Conservation (phyloP, 345 rosid genomes). For the Chamaenerion angustifolium region DNA sequence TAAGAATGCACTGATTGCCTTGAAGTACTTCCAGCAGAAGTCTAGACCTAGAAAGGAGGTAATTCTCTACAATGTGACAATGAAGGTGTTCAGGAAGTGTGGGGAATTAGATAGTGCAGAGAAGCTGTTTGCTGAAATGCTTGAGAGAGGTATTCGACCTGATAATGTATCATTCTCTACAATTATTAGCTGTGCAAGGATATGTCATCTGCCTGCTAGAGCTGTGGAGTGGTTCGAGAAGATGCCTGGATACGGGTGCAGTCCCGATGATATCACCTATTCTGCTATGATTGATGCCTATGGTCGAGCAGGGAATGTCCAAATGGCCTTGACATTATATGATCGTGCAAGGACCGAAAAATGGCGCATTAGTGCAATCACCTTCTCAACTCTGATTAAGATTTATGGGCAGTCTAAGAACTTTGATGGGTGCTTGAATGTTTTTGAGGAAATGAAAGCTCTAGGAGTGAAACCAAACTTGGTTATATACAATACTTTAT, state of each 20-base stretch:
- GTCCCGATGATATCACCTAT: conserved; percentile 56
- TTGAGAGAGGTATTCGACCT: conserved; percentile 48
- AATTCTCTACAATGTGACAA: conserved; percentile 64
- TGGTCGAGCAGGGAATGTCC: conserved; percentile 60
- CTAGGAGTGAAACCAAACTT: conserved; percentile 60
- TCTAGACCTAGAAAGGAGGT: conserved; percentile 32
- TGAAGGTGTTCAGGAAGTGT: conserved; percentile 58
- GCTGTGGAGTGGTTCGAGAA: conserved; percentile 91
- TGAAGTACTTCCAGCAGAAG: conserved; percentile 32
- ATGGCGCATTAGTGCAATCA: conserved; percentile 56
- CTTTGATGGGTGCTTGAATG: conserved; percentile 85
- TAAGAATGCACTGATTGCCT: conserved; percentile 40
- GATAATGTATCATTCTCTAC: conserved; percentile 71
- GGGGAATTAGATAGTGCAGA: conserved; percentile 50
- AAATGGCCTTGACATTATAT: conserved; percentile 70
- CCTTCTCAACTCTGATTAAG: conserved; percentile 64
- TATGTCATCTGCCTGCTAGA: conserved; percentile 35
- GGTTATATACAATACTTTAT: conserved; percentile 48
- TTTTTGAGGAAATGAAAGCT: conserved; percentile 89
- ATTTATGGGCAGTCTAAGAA: conserved; percentile 47
- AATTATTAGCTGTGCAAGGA: conserved; percentile 59
- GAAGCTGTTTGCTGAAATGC: conserved; percentile 68
- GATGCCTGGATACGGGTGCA: conserved; percentile 47
- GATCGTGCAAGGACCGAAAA: conserved; percentile 82
- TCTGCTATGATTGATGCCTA: conserved; percentile 76